Base-by-base conservation (phyloP, 2,329 filamentous ascomycete species). In the Cercospora berteroae region DNA sequence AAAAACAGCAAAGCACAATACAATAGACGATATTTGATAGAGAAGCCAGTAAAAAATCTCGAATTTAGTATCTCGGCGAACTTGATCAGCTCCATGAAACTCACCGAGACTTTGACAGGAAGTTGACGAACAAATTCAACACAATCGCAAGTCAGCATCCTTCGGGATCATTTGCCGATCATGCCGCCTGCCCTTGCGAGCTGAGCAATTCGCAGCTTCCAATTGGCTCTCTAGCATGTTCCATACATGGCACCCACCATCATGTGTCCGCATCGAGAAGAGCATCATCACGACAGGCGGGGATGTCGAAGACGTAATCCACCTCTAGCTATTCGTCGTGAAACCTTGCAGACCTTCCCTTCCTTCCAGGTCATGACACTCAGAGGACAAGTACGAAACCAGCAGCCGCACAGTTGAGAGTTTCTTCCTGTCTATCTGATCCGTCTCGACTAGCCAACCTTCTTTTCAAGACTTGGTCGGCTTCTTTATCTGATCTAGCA, bases 281-380 rank as follows among this genome's bases (percentile, higher is more conserved):
- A 60, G 44, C 50, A 23, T 20, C 58, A 63, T 36, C 60, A 66
- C 58, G 44, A 59, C 64, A 63, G 59, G 48, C 23, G 65, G 60
- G 59, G 52, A 56, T 42, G 39, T 66, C 65, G 65, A 66, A 66
- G 59, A 63, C 65, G 65, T 66, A 58, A 66, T 66, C 33, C 12
- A 64, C 23, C 39, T 50, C 25, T 33, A 31, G 64, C 20, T 60
- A 48, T 56, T 27, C 29, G 10, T 48, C 20, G 12, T 31, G 52
- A 39, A 56, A 56, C 31, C 39, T 66, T 36, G 64, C 64, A 25
- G 29, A 62, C 48, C 60, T 66, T 20, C 20, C 55, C 31, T 7
- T 36, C 52, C 20, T 20, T 27, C 20, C 29, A 16, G 23, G 52
- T 33, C 48, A 59, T 58, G 25, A 64, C 55, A 36, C 52, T 9